Evolutionary conservation across 805 yeast genomes (phyloP).

Genomic region (Kluyveromyces aestuarii): DNA sequence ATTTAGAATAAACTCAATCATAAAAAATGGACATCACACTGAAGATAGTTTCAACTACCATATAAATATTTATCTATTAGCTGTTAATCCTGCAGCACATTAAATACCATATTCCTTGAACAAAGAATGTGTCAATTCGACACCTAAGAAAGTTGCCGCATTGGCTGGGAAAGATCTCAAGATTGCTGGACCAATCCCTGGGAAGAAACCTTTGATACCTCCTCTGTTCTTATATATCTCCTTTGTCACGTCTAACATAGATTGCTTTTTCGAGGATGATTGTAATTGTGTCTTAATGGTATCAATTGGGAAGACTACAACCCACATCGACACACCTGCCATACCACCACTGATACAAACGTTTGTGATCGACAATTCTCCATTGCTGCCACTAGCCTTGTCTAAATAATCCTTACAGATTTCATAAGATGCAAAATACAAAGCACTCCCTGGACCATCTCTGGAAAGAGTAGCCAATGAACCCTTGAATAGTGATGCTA

Average conservation of each 20-base stretch:
- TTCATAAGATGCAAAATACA: slow-evolving; percentile 93
- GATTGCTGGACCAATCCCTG: slow-evolving; percentile 94
- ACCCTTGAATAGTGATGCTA: slow-evolving; percentile 81
- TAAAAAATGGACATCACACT: background rate
- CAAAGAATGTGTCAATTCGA: slow-evolving; percentile 58
- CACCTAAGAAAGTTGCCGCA: slow-evolving; percentile 98
- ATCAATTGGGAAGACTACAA: slow-evolving; percentile 90
- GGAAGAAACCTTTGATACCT: slow-evolving; percentile 89
- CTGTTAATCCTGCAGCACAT: background rate
- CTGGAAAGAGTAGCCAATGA: slow-evolving; percentile 87
- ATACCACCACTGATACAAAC: slow-evolving; percentile 87
- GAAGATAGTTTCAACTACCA: background rate
- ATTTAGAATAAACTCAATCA: slow-evolving; percentile 1
- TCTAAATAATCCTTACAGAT: slow-evolving; percentile 57
- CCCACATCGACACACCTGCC: slow-evolving; percentile 97
- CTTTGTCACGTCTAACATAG: slow-evolving; percentile 57
- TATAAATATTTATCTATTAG: background rate
- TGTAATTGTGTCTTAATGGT: slow-evolving; percentile 60
- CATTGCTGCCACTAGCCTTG: slow-evolving; percentile 31
- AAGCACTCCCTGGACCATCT: slow-evolving; percentile 96
- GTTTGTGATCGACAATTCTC: slow-evolving; percentile 57
- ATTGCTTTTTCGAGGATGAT: slow-evolving; percentile 32
- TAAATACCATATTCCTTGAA: slow-evolving; percentile 28
- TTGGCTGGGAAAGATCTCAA: slow-evolving; percentile 95
- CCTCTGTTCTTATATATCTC: slow-evolving; percentile 57